phyloP scores from a whole-genome alignment of 2,329 filamentous ascomycete genomes.

The Chaetothyriales sp. region DNA sequence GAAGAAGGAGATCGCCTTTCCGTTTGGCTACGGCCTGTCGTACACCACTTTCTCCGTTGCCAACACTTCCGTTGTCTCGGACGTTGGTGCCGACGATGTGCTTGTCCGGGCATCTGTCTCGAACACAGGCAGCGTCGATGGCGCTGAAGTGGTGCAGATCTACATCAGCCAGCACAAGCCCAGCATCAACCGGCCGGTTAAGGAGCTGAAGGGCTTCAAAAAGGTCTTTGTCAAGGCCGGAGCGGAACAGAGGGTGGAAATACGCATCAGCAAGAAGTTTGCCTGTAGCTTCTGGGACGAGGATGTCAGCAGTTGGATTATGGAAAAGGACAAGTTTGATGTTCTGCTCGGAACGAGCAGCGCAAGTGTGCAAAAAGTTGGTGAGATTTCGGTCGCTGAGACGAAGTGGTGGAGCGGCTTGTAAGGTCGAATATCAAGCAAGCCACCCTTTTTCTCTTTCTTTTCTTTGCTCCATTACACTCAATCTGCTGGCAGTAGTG shows the following conservation, averaged over 20 bases:
- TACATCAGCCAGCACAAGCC: constrained; percentile 34
- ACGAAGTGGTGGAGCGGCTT: constrained; percentile 55
- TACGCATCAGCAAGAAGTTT: constrained; percentile 47
- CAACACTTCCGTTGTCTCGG: constrained; percentile 30
- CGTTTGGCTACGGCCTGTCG: constrained; percentile 66
- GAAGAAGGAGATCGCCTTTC: constrained; percentile 51
- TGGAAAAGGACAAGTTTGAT: constrained; percentile 50
- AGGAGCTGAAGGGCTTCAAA: constrained; percentile 50
- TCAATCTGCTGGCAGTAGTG: no score
- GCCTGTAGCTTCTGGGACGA: constrained; percentile 58
- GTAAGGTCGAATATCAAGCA: constrained; percentile 20
- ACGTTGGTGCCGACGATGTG: constrained; percentile 33
- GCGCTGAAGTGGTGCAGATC: constrained; percentile 40
- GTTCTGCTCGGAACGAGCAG: constrained; percentile 44
- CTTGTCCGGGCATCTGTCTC: constrained; percentile 33
- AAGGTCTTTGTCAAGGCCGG: constrained; percentile 50
- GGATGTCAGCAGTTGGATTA: constrained; percentile 47
- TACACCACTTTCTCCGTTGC: constrained; percentile 55
- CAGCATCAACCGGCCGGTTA: constrained; percentile 40
- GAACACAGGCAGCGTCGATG: constrained; percentile 40
- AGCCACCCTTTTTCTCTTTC: no score
- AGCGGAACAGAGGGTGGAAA: constrained; percentile 40
- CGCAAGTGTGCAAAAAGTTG: constrained; percentile 28
- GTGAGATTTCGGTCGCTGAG: constrained; percentile 42
- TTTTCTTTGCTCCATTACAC: no score